Evolutionary conservation across 345 rosid species (phyloP), one percentile per base, ranked within the genome.

Genomic region (Aethionema arabicum): DNA sequence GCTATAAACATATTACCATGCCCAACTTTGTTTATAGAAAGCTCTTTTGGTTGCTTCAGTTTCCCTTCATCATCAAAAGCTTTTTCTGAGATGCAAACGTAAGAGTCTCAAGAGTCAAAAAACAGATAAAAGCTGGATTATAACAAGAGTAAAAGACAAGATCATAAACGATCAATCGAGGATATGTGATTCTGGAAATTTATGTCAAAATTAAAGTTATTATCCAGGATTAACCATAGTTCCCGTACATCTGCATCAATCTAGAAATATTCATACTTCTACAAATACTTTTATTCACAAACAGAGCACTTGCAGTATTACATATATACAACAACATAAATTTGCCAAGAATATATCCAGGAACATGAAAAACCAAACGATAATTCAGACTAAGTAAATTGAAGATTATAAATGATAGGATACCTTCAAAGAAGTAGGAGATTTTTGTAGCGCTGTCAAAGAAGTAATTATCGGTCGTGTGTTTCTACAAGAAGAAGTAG

Each of bases 341-440:
- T 13, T 0, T 1, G 32, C 10, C 11, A 59, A 32, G 4, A 45
- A 59, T 15, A 59, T 9, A 13, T 9, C 10, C 10, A 56, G 21
- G 27, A 37, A 37, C 40, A 37, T 37, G 11, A 6, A 10, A 37
- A 37, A 6, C 40, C 9, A 11, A 40, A 40, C 10, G n/a, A 0
- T 40, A 0, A 1, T 40, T 40, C 44, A 8, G 4, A 40, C n/a
- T 21, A 11, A 4, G 16, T 13, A 58, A 21, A 42, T 8, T 27
- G 63, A 43, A 10, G 31, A 10, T 10, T 37, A 4, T 11, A 27
- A 50, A 43, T 30, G 4, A 38, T 14, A 52, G 3, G 14, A 10
- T 72, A 93, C 99, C 97, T 85, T 95, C 96, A 69, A 90, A 95
- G 87, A 93, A 90, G 70, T 85, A 90, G 36, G 97, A 90, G 14